Evolutionary conservation across 345 rosid genomes (phyloP).

Genomic region (Hibiscus tridactylites): DNA sequence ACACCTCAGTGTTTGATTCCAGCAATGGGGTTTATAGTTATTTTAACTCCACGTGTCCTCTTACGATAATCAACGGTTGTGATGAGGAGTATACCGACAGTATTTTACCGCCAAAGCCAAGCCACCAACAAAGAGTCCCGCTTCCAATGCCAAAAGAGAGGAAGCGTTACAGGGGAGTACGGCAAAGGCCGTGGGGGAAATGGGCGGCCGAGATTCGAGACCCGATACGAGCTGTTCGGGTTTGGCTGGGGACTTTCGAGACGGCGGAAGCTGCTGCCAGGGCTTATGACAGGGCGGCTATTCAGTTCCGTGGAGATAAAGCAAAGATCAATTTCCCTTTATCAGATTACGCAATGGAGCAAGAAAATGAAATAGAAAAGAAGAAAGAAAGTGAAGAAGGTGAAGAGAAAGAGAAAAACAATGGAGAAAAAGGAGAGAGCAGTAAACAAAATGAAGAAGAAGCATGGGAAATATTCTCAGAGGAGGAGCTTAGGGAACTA

Average conservation of each 20-base stretch:
- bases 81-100: slow-evolving; percentile 3
- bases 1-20: too few relatives aligned
- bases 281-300: slow-evolving; percentile 28
- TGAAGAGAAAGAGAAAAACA: too few relatives aligned
- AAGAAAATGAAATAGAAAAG: neutral
- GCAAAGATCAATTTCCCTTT: slow-evolving; percentile 32
- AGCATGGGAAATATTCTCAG: neutral
- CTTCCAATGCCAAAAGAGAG: neutral
- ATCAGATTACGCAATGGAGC: slow-evolving; percentile 8
- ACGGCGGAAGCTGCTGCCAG: slow-evolving; percentile 31
- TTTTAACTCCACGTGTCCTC: too few relatives aligned
- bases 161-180: slow-evolving; percentile 25
- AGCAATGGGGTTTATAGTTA: too few relatives aligned
- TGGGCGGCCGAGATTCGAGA: slow-evolving; percentile 37
- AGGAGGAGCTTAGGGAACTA: neutral
- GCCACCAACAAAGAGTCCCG: too few relatives aligned
- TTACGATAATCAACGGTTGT: too few relatives aligned
- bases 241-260: slow-evolving; percentile 35
- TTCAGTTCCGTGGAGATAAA: slow-evolving; percentile 24
- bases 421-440: neutral
- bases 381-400: neutral
- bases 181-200: slow-evolving; percentile 35
- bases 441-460: neutral
- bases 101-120: neutral
- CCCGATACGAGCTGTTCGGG: slow-evolving; percentile 12